Conservation (phyloP, 1,284 basidiomycete genomes). For the Ustanciosporium gigantosporum region DNA sequence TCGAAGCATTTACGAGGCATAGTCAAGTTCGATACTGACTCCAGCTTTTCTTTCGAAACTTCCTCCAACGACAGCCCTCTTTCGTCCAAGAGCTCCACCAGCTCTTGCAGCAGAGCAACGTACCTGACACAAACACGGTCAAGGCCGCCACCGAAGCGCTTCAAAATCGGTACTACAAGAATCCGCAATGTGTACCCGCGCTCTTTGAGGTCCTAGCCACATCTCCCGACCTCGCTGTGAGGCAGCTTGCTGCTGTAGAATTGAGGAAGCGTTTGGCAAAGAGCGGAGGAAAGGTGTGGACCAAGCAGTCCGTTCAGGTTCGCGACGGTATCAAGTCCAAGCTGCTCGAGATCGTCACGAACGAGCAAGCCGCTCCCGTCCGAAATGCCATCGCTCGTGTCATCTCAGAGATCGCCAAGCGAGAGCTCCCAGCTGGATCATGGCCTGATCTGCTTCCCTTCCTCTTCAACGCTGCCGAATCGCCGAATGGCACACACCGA, state of each 20-base stretch:
- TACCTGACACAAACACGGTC: conserved; percentile 58
- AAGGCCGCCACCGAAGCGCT: conserved; percentile 75
- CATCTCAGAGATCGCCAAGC: conserved; percentile 86
- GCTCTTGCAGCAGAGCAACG: conserved; percentile 57
- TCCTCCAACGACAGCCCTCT: too few species aligned
- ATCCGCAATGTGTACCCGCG: conserved; percentile 84
- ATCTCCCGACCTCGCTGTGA: conserved; percentile 76
- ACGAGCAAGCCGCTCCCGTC: conserved; percentile 78
- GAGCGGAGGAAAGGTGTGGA: conserved; percentile 83
- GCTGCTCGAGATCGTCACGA: conserved; percentile 77
- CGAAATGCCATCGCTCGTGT: conserved; percentile 79
- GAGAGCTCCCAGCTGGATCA: conserved; percentile 79
- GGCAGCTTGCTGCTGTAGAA: conserved; percentile 98
- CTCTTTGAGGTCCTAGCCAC: conserved; percentile 85
- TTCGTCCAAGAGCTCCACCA: conserved; percentile 57
- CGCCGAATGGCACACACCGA: conserved; percentile 74
- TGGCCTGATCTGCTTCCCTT: conserved; percentile 90
- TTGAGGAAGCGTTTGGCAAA: conserved; percentile 86
- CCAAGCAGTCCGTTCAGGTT: conserved; percentile 71
- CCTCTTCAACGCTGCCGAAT: conserved; percentile 78
- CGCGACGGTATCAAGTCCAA: conserved; percentile 84
- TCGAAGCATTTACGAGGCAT: too few species aligned
- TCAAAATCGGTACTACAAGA: conserved; percentile 71
- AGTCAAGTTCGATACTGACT: too few species aligned
- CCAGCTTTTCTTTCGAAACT: too few species aligned